phyloP scores from a whole-genome alignment of 75 land plant species.

The Pinus tabuliformis region DNA sequence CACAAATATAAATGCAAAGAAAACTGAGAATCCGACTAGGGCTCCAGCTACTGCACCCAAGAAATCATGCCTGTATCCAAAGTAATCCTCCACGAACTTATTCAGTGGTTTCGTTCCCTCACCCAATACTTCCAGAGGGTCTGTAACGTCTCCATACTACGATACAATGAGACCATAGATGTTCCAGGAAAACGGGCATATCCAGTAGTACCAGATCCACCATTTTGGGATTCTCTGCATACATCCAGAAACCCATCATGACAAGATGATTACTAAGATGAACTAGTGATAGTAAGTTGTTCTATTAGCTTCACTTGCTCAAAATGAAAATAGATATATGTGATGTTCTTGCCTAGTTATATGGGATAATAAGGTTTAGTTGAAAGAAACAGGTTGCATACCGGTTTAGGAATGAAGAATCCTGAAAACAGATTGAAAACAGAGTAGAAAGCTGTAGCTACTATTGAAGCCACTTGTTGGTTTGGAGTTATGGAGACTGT shows the following conservation, averaged over 20 bases:
- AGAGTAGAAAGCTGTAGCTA: slow-evolving; percentile 31
- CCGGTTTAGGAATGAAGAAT: slow-evolving; percentile 47
- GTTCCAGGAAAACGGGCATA: slow-evolving; percentile 31
- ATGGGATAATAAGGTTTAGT: too few species aligned
- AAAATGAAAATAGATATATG: too few species aligned
- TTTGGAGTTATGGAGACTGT: slow-evolving; percentile 60
- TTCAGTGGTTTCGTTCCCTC: slow-evolving; percentile 1
- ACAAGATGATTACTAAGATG: too few species aligned
- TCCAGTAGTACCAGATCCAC: slow-evolving; percentile 51
- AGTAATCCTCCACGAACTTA: slow-evolving; percentile 14
- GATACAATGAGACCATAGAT: slow-evolving; percentile 33
- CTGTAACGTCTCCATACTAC: slow-evolving; percentile 26
- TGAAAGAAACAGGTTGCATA: slow-evolving; percentile 10
- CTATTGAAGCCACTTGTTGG: slow-evolving; percentile 39
- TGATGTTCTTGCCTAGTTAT: too few species aligned
- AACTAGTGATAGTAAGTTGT: too few species aligned
- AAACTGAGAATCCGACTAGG: slow-evolving; percentile 29
- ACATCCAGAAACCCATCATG: too few species aligned
- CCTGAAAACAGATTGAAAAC: slow-evolving; percentile 56
- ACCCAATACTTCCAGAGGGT: neutral
- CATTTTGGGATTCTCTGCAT: slow-evolving; percentile 35
- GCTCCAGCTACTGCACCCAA: slow-evolving; percentile 35
- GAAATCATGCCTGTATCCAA: slow-evolving; percentile 48
- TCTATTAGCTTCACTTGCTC: too few species aligned
- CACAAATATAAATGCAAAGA: slow-evolving; percentile 51